Evolutionary conservation across 306 rosid genomes (phyloP), one percentile per base, ranked within the genome.

Genomic region (Lablab purpureus): DNA sequence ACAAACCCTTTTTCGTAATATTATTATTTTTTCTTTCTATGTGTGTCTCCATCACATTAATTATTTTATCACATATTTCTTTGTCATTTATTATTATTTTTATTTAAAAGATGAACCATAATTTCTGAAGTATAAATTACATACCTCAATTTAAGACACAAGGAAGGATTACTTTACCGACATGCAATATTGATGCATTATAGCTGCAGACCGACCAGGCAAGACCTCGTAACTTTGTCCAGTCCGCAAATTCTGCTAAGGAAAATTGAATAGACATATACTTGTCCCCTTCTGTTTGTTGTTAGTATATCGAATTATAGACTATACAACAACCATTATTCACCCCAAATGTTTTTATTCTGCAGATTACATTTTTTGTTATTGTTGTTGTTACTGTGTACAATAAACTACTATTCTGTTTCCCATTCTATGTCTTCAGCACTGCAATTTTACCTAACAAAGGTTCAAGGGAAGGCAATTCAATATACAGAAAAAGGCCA

Each of bases 221-320:
- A 80, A 71, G 40, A 15, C 66, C 71, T 65, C 73, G 56, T 13
- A 69, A 76, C 82, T 65, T 73, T 62, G 64, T 21, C 28, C 59
- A 55, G 15, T 78, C 84, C 84, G 78, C 81, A 67, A 79, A 46
- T 50, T 74, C 47, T 59, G 87, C 21, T 6, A 37, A 74, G 43
- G 13, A 74, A 78, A 82, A 27, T 28, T 59, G 52, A 70, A 71
- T 41, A 14, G 41, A 76, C 67, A 43, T 15, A 37, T 3, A 19
- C 25, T 63, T 83, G 86, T 83, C 80, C 43, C 34, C 9, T 7
- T 78, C 80, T 58, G 41, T 34, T 78, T 83, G 86, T 73, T 72
- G n/a, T 15, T 43, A 18, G 6, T n/a, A 10, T 45, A 43, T 75
- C 10, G 2, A 58, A 58, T 74, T 30, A 75, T 36, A 49, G 25